Base-by-base conservation (phyloP, 2,329 filamentous ascomycete genomes). In the Colletotrichum endophyticum region DNA sequence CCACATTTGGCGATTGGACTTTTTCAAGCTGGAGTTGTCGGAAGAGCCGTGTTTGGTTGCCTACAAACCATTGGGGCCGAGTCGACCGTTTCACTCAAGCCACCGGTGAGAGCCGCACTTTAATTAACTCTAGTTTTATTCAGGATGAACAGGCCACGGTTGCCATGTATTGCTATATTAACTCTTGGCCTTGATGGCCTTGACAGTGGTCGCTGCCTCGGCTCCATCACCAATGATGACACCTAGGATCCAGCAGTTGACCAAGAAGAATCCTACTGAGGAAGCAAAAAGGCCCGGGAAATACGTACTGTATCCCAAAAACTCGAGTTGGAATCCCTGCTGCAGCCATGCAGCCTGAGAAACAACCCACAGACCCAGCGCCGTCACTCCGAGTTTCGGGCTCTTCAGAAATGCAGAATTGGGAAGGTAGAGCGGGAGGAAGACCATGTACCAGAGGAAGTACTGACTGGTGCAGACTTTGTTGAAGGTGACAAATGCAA, bases 401-500 rank as follows among this genome's bases (percentile, higher is more conserved):
- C 86, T 88, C 6, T 84, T 85, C 1, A 98, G 86, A 16, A 98
- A 89, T 0, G 94, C 94, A 0, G 96, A 98, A 49, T 87, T 87
- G 0, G 96, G 96, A 0, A 99, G 92, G 83, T 98, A 98, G 66
- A 98, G 93, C 0, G 97, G 97, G 4, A 99, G 88, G 80, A 99
- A 95, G 79, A 98, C 92, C 85, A 98, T 93, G 85, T 99, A 99
- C 97, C 97, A 99, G 66, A 99, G 91, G 84, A 99, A 99, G 84
- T 99, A 99, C 95, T 98, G 96, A 82, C 96, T 98, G 5, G 97
- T 99, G 89, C 96, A 99, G 78, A 99, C 97, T 87, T 99, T 99
- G 87, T 99, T 99, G 81, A 99, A 99, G 0, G 96, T 94, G 6
- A 99, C 97, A 85, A 99, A 99, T 1, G 96, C 95, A 85, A 98